Evolutionary conservation across 2,329 filamentous ascomycete species (phyloP).

Genomic region (Plenodomus lindquistii): DNA sequence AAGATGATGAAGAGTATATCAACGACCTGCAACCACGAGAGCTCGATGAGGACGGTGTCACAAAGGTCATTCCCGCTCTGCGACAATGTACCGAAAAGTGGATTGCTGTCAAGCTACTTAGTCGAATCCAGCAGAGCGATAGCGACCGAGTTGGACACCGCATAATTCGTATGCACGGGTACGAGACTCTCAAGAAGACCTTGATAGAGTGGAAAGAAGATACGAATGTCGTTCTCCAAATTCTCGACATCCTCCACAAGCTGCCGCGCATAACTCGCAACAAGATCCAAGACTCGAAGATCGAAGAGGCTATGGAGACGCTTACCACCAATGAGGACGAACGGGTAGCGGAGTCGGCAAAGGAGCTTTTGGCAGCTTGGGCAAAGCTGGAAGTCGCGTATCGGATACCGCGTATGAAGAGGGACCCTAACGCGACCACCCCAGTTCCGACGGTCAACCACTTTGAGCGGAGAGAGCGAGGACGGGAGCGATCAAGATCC

Average conservation of each 20-base stretch:
- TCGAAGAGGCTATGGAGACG: slow-evolving; percentile 77
- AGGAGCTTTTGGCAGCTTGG: slow-evolving; percentile 79
- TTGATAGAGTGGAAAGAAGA: slow-evolving; percentile 87
- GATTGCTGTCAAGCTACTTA: slow-evolving; percentile 94
- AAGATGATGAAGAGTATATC: slow-evolving; percentile 95
- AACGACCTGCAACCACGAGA: slow-evolving; percentile 81
- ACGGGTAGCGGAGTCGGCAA: slow-evolving; percentile 72
- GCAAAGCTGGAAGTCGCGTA: slow-evolving; percentile 88
- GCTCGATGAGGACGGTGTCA: slow-evolving; percentile 80
- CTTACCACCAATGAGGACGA: slow-evolving; percentile 72
- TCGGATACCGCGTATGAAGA: slow-evolving; percentile 87
- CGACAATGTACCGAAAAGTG: slow-evolving; percentile 99
- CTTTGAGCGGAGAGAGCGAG: slow-evolving; percentile 60
- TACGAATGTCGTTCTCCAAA: slow-evolving; percentile 83
- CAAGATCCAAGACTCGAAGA: slow-evolving; percentile 96
- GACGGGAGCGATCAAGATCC: slow-evolving; percentile 53
- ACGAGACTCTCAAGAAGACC: slow-evolving; percentile 88
- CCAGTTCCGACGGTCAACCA: slow-evolving; percentile 55
- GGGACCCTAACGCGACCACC: slow-evolving; percentile 65
- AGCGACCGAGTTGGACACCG: slow-evolving; percentile 86
- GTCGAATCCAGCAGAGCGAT: slow-evolving; percentile 82
- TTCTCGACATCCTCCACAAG: slow-evolving; percentile 84
- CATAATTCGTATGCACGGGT: slow-evolving; percentile 95
- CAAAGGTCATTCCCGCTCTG: slow-evolving; percentile 93
- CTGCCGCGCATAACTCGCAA: slow-evolving; percentile 92